phyloP scores from a whole-genome alignment of 2,329 filamentous ascomycete species.

The Exserohilum turcica region DNA sequence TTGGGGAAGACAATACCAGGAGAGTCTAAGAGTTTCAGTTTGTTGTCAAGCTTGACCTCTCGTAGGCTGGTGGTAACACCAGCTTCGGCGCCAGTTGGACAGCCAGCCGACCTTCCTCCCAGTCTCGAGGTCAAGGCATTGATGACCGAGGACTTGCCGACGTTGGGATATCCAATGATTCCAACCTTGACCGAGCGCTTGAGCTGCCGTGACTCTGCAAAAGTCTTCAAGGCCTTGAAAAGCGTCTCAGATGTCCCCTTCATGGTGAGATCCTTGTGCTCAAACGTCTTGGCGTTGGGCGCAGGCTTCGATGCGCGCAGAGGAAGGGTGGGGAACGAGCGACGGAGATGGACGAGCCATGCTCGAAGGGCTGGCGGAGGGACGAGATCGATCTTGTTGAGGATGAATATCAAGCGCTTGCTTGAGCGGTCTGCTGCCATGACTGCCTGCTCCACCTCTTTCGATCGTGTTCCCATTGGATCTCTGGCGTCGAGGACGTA shows the following conservation, averaged over 20 bases:
- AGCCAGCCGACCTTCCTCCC: constrained; percentile 71
- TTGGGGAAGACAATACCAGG: constrained; percentile 94
- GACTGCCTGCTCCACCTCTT: constrained; percentile 86
- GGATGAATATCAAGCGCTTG: constrained; percentile 86
- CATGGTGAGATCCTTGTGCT: constrained; percentile 86
- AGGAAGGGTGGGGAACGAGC: constrained; percentile 89
- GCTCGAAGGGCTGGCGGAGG: constrained; percentile 79
- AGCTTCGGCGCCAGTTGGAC: constrained; percentile 87
- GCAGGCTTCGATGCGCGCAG: constrained; percentile 82
- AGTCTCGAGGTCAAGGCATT: constrained; percentile 84
- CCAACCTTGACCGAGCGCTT: constrained; percentile 90
- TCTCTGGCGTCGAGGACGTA: constrained; percentile 94
- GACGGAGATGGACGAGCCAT: constrained; percentile 83
- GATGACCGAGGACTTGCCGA: constrained; percentile 95
- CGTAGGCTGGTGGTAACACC: constrained; percentile 89
- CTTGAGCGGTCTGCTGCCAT: constrained; percentile 84
- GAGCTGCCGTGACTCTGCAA: constrained; percentile 78
- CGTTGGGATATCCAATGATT: constrained; percentile 94
- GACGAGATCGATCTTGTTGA: constrained; percentile 95
- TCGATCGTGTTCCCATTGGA: constrained; percentile 86
- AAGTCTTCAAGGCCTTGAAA: constrained; percentile 88
- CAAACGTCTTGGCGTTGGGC: constrained; percentile 86
- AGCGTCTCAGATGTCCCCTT: constrained; percentile 84
- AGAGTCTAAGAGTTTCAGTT: constrained; percentile 90
- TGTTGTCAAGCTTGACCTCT: constrained; percentile 91